Evolutionary conservation across 176 grass and related monocot species (phyloP), one percentile per base, ranked within the genome.

Genomic region (Zizania latifolia): DNA sequence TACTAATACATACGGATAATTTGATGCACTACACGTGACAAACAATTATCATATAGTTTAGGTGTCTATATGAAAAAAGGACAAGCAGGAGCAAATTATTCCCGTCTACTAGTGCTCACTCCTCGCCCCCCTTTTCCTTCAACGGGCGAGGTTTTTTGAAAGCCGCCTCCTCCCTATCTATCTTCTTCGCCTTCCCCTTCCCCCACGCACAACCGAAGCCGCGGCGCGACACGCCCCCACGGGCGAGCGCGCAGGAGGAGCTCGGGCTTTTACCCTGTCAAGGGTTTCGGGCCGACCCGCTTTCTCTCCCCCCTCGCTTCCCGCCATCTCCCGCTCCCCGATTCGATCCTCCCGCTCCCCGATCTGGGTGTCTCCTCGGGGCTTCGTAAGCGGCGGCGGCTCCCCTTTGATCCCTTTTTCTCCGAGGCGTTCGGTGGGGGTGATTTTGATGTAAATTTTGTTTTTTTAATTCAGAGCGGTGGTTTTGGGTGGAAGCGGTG

Each of bases 101-200:
- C 54, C 26, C 41, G 37, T 15, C 6, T 76, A 24, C 19, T 1
- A 17, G n/a, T n/a, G n/a, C n/a, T n/a, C n/a, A 53, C 41, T 43
- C 59, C 50, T 74, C 40, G 24, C 23, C 23, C 71, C 40, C 16
- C 34, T 65, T 81, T 75, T 63, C 24, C 90, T 87, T 89, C 88
- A 93, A 93, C 90, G 90, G 93, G 88, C 94, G 88, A 93, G 72
- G 82, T 89, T 81, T 86, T 93, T 93, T 84, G 81, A 87, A 97
- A 76, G 83, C 54, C 84, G 67, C 46, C 69, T 83, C 72, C 77
- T 73, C 64, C 62, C n/a, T n/a, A n/a, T 68, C n/a, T n/a, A n/a
- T n/a, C 63, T 22, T 8, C 63, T 17, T 30, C 41, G 31, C 13
- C 78, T 65, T 76, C 65, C 29, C 62, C 71, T 62, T 35, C 78